A percentile compares a stretch with the other conserved stretches of the same genome.
These are phyloP conservation scores for Naganishia randhawae DNA, from an alignment of 768 basidiomycete genomes.

Conservation along the genomic window DNA sequence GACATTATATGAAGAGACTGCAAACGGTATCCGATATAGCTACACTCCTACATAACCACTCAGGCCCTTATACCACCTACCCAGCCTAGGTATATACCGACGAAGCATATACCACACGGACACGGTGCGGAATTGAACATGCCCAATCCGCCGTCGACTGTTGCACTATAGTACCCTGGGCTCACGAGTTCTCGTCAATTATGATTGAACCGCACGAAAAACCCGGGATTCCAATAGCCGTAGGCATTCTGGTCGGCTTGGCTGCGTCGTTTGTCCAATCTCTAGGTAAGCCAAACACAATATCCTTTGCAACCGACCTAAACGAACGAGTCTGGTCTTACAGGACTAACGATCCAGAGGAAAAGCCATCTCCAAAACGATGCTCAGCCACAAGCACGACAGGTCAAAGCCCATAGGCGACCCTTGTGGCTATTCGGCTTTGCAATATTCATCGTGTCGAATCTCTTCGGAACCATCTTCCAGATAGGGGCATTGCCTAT, in stretches of 20 bases:
- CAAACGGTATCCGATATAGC: too few relatives aligned
- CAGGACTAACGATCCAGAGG: conserved; percentile 80
- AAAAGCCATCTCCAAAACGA: conserved; percentile 88
- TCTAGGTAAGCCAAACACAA: conserved; percentile 54
- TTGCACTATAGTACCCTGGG: not conserved
- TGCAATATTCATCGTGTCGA: conserved; percentile 38
- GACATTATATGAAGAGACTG: too few relatives aligned
- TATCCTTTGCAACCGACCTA: too few relatives aligned
- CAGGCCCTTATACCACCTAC: too few relatives aligned
- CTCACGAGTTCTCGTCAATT: not conserved
- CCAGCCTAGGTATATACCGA: too few relatives aligned
- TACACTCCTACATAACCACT: too few relatives aligned
- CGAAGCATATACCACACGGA: not conserved
- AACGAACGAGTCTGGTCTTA: not conserved
- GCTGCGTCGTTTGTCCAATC: conserved; percentile 84
- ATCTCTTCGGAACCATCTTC: conserved; percentile 61
- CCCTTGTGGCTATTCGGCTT: conserved; percentile 90
- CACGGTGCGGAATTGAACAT: not conserved
- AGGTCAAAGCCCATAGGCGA: conserved; percentile 68
- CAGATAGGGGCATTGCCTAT: conserved; percentile 92
- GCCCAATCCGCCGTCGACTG: not conserved
- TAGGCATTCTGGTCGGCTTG: conserved; percentile 60
- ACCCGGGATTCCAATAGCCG: conserved; percentile 42
- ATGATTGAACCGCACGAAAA: not conserved
- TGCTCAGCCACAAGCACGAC: conserved; percentile 61